Conservation (phyloP, 257 asterid species). For the Ocimum tenuiflorum region DNA sequence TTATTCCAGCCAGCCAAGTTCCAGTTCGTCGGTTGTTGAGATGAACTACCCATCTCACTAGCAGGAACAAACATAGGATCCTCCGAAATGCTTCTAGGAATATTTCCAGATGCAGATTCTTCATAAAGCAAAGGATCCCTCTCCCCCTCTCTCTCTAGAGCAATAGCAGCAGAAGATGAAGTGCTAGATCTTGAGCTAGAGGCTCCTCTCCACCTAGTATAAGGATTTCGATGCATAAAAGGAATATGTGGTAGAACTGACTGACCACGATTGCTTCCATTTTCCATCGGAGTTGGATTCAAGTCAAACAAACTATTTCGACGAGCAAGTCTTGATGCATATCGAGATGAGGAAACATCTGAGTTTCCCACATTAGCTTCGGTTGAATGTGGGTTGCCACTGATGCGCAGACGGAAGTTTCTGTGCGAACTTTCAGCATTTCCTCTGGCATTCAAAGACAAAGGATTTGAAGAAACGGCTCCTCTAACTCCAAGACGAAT, state of each 20-base stretch:
- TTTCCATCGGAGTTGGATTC: constrained; percentile 39
- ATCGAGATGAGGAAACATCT: constrained; percentile 35
- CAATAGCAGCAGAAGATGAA: constrained; percentile 23
- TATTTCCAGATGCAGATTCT: constrained; percentile 32
- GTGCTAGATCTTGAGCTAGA: constrained; percentile 47
- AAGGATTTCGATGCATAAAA: constrained; percentile 34
- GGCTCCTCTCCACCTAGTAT: constrained; percentile 52
- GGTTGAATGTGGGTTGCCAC: constrained; percentile 30
- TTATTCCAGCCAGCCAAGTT: constrained; percentile 35
- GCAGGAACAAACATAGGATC: constrained; percentile 63
- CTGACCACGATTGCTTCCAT: constrained; percentile 26
- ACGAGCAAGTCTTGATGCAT: constrained; percentile 32
- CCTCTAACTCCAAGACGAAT: constrained; percentile 53
- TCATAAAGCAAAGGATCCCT: constrained; percentile 30
- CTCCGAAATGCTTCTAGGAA: constrained; percentile 62
- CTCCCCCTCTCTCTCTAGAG: constrained; percentile 19
- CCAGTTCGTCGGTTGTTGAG: constrained; percentile 51
- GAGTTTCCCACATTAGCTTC: constrained; percentile 31
- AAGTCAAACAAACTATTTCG: constrained; percentile 32
- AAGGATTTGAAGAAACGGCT: constrained; percentile 31
- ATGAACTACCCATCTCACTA: constrained; percentile 40
- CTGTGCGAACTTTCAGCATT: constrained; percentile 44
- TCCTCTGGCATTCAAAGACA: constrained; percentile 30
- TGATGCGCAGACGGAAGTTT: constrained; percentile 56
- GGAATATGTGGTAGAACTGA: constrained; percentile 29